Base-by-base conservation (phyloP, 768 basidiomycete genomes). In the Holtermanniella nyarrowii region DNA sequence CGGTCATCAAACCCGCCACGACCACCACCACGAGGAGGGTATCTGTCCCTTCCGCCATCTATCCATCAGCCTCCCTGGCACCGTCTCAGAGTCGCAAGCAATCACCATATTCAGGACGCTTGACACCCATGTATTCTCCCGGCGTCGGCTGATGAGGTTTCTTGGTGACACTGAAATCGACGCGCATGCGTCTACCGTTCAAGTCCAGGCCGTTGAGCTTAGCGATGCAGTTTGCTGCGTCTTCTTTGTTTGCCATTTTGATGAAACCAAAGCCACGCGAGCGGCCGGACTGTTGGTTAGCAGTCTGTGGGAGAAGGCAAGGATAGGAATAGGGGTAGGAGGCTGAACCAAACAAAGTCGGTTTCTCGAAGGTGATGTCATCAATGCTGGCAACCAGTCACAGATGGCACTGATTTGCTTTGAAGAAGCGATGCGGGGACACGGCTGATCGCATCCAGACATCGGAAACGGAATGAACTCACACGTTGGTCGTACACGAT, bases 241-340 rank as follows among this genome's bases (percentile, higher is more conserved):
- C 93, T 53, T 89, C 87, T n/a, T 83, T 79, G 31, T 77, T 78
- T 13, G 79, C 78, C 90, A 99, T 96, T 59, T 83, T 84, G 73
- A 99, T 91, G 70, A 99, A 99, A 41, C 93, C 93, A 59, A 99
- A 99, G 11, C 93, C 95, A 56, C 93, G 86, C 48, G 93, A 96
- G 51, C 93, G 84, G 69, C 91, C 90, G 49, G 88, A 87, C 89
- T 75, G 50, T n/a, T n/a, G n/a, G n/a, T 16, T 37, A 23, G 26
- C 41, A n/a, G 47, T 58, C 20, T 54, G 58, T 22, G 18, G 39
- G 7, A 26, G 40, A 40, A 14, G 5, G 13, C n/a, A 10, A 16
- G 11, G 18, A 23, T 49, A 16, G 11, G 49, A 24, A 39, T 21
- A 21, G 4, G 27, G 21, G n/a, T 10, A 47, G 40, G 50, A n/a